Conservation (phyloP, 805 yeast genomes). For the Naumovozyma castellii region DNA sequence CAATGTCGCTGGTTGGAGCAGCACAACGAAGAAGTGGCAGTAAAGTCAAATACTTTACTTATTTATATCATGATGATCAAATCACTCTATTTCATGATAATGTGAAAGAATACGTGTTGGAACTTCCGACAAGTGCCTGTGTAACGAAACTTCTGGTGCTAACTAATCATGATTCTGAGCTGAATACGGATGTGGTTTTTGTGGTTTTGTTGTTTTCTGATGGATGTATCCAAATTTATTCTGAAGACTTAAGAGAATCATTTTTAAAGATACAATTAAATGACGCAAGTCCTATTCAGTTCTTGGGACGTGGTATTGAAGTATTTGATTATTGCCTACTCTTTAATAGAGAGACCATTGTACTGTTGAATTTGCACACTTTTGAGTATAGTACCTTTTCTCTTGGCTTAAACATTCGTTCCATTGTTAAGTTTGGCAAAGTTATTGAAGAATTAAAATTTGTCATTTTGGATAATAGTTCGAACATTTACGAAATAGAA, state of each 20-base stretch:
- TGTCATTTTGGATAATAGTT: background rate
- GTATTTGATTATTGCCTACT: background rate
- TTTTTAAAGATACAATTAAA: no score
- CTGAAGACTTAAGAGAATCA: background rate
- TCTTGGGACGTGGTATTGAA: background rate
- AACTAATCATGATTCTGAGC: background rate
- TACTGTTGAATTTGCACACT: no score
- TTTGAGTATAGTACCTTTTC: background rate
- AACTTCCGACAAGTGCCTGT: background rate
- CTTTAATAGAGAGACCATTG: background rate
- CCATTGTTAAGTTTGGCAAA: background rate
- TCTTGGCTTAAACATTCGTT: background rate
- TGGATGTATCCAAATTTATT: background rate
- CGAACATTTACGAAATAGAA: background rate
- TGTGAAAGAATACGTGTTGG: background rate
- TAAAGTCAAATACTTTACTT: no score
- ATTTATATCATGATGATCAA: no score
- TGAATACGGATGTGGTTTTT: background rate
- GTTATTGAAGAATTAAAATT: background rate
- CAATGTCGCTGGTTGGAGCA: no score
- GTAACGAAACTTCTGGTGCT: background rate
- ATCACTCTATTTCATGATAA: background rate
- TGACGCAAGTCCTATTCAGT: background rate
- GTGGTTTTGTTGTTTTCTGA: background rate
- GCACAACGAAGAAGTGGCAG: no score